Evolutionary conservation across 768 basidiomycete genomes (phyloP), one percentile per base, ranked within the genome.

Genomic region (Guyanaporus albipodus): DNA sequence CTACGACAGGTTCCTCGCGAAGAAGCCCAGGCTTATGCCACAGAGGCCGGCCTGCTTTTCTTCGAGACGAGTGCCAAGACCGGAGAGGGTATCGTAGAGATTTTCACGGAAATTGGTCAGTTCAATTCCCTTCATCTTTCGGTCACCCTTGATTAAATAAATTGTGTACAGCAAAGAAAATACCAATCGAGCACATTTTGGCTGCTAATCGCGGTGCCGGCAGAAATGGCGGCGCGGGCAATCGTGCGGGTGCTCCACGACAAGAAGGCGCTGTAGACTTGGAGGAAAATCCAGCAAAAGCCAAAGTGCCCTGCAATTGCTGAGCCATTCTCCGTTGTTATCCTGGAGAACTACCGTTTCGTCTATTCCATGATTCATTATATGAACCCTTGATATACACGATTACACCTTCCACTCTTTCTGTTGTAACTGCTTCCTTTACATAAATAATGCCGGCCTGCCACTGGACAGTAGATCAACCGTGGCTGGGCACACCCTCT

Each of bases 51-150:
- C 1, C 67, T 98, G 34, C 71, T 99, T 33, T 98, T 98, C 77
- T 96, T 95, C 57, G 96, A 99, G 75, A 96, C 94, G 29, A 90
- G 87, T 60, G 96, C 96, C 21, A 99, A 98, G 81, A 91, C 91
- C 5, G 93, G 94, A 15, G 88, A 94, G 60, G 93, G 92, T 31
- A 81, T 98, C 45, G 87, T 92, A 21, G 96, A 98, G 61, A 82
- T 98, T 24, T 99, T 99, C 67, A 98, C 94, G 10, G 94, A 97
- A 70, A 98, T 99, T 60, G 95, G 94, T 97, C 43, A 46, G 80
- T 67, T 12, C 18, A 4, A 33, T 47, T 46, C 17, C 38, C 15
- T 40, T 15, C 5, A 36, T 10, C 27, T 23, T 18, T 5, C 17
- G 6, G 22, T 38, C 24, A 21, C 23, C 5, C 28, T 39, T 15